Conservation (phyloP, 495 filamentous ascomycete genomes). For the Aspergillus ostianus region DNA sequence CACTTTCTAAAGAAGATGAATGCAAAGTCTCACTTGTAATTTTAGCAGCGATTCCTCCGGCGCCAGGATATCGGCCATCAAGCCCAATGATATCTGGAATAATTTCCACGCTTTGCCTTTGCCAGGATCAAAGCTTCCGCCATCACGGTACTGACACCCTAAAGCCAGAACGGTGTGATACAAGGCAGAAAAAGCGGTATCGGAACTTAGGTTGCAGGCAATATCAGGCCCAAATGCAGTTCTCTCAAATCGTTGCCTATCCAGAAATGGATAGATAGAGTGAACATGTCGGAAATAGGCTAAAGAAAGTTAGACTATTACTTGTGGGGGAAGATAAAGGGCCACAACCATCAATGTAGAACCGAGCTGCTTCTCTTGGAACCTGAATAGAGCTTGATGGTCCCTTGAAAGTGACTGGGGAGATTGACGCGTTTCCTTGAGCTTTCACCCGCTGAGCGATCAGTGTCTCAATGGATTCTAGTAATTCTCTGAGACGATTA, state of each 20-base stretch:
- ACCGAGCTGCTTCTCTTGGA: not conserved
- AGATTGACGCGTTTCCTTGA: not conserved
- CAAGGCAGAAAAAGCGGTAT: slow-evolving; percentile 28
- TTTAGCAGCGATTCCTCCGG: slow-evolving; percentile 24
- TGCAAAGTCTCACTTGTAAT: slow-evolving; percentile 17
- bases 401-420: slow-evolving; percentile 4
- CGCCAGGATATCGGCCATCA: slow-evolving; percentile 24
- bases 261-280: slow-evolving; percentile 34
- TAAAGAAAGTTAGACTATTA: slow-evolving; percentile 4
- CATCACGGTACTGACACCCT: slow-evolving; percentile 31
- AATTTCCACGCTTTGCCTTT: slow-evolving; percentile 34
- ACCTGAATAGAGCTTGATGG: not conserved
- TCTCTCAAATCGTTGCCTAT: slow-evolving; percentile 28
- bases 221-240: slow-evolving; percentile 17
- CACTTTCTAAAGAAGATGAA: not conserved
- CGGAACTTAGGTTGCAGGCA: slow-evolving; percentile 8
- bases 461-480: slow-evolving; percentile 24
- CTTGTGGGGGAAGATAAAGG: not conserved
- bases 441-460: slow-evolving; percentile 20
- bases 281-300: slow-evolving; percentile 38
- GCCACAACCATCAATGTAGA: slow-evolving; percentile 5
- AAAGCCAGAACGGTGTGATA: slow-evolving; percentile 38
- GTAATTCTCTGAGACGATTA: slow-evolving; percentile 32
- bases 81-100: slow-evolving; percentile 26
- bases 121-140: slow-evolving; percentile 33